Evolutionary conservation across 2,329 filamentous ascomycete species (phyloP).

Genomic region (Hymenoscyphus fraxineus): DNA sequence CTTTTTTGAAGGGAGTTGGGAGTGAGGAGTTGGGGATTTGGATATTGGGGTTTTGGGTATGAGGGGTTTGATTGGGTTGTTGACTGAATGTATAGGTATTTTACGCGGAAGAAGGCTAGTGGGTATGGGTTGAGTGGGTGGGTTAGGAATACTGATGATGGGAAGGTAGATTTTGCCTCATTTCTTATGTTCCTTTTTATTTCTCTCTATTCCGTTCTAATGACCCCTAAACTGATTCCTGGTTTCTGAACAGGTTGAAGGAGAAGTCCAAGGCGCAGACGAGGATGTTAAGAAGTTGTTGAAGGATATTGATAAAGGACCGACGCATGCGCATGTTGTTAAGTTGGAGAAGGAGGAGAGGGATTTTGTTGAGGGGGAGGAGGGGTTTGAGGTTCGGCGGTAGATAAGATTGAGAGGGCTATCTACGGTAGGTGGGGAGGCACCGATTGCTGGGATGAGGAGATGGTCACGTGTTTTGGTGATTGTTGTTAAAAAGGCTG

Average conservation of each 20-base stretch:
- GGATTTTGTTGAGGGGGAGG: conserved; percentile 62
- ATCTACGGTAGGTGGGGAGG: not conserved
- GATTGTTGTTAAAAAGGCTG: not conserved
- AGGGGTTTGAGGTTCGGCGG: conserved; percentile 53
- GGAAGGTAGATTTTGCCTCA: conserved; percentile 42
- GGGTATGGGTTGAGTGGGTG: conserved; percentile 54
- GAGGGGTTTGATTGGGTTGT: not conserved
- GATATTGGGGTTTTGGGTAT: not conserved
- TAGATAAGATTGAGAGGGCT: not conserved
- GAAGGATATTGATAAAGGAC: conserved; percentile 71
- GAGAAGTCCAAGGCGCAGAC: conserved; percentile 77
- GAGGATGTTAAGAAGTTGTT: conserved; percentile 65
- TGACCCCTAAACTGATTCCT: too few species aligned
- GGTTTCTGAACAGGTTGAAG: conserved; percentile 62
- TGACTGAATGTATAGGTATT: conserved; percentile 39
- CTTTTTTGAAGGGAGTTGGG: too few species aligned
- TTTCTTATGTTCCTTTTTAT: not conserved
- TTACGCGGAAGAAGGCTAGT: conserved; percentile 49
- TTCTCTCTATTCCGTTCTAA: not conserved
- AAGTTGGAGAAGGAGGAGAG: conserved; percentile 69
- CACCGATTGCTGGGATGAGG: not conserved
- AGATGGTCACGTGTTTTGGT: not conserved
- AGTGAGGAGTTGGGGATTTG: not conserved
- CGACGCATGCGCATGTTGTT: conserved; percentile 66
- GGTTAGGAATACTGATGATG: conserved; percentile 56